phyloP scores from a whole-genome alignment of 140 eudicot genomes.

The Erigeron philadelphicus region DNA sequence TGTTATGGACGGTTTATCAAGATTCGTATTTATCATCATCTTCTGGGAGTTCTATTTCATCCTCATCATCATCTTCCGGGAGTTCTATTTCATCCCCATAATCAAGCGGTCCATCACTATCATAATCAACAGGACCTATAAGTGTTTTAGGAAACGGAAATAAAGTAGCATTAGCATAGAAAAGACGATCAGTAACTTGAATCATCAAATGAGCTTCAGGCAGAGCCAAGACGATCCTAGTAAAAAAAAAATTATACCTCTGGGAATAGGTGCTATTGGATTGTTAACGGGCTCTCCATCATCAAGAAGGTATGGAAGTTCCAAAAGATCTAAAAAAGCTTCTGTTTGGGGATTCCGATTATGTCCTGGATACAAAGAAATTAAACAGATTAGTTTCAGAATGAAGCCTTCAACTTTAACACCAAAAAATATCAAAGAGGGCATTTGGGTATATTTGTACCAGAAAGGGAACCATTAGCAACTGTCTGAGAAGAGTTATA shows the following conservation, averaged over 20 bases:
- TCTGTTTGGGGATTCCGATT: conserved; percentile 81
- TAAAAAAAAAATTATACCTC: conserved; percentile 36
- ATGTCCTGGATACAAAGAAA: conserved; percentile 40
- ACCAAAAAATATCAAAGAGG: background rate
- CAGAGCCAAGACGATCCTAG: background rate
- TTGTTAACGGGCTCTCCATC: conserved; percentile 26
- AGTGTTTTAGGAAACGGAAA: background rate
- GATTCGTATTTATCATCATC: conserved; percentile 12
- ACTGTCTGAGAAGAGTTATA: conserved; percentile 40
- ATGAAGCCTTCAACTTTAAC: background rate
- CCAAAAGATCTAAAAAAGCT: conserved; percentile 56
- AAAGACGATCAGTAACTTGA: background rate
- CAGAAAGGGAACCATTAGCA: conserved; percentile 39
- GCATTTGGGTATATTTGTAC: conserved; percentile 27
- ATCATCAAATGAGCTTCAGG: background rate
- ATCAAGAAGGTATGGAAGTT: conserved; percentile 69
- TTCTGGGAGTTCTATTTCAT: no score
- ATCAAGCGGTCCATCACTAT: conserved; percentile 23
- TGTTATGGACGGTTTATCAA: background rate
- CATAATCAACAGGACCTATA: conserved; percentile 35
- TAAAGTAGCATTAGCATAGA: background rate
- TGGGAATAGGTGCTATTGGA: conserved; percentile 35
- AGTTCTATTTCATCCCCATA: conserved; percentile 42
- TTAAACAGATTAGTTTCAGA: background rate
- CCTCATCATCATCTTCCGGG: conserved; percentile 32